Conservation (phyloP, 2,329 filamentous ascomycete species). For the Penicillium digitatum region DNA sequence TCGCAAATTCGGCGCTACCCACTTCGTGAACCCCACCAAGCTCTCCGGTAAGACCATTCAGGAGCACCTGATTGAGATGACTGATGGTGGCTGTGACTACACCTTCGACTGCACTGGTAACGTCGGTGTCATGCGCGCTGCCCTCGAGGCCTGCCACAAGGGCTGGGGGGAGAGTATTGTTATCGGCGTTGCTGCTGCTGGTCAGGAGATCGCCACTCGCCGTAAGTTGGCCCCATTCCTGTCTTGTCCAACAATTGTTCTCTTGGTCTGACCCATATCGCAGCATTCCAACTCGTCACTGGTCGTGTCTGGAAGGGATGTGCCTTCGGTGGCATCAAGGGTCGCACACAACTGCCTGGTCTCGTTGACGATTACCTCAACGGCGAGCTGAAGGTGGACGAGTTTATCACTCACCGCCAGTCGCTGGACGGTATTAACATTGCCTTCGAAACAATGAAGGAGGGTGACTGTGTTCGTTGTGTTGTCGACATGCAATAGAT, state of each 20-base stretch:
- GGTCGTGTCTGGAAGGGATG: slow-evolving; percentile 97
- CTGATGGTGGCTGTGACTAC: slow-evolving; percentile 96
- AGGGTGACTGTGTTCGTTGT: slow-evolving; percentile 92
- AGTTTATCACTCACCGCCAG: slow-evolving; percentile 98
- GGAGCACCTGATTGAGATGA: slow-evolving; percentile 93
- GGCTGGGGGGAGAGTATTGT: slow-evolving; percentile 98
- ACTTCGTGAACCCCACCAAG: slow-evolving; percentile 92
- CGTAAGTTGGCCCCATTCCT: slow-evolving; percentile 59
- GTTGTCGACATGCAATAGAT: slow-evolving; percentile 64
- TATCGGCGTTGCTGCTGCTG: slow-evolving; percentile 93
- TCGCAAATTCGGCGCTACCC: slow-evolving; percentile 89
- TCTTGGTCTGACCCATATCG: slow-evolving; percentile 2
- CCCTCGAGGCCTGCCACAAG: slow-evolving; percentile 97
- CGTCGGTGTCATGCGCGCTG: slow-evolving; percentile 89
- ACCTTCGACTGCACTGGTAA: slow-evolving; percentile 99
- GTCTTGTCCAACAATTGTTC: slow-evolving; percentile 5
- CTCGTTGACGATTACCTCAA: slow-evolving; percentile 86
- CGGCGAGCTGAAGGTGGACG: slow-evolving; percentile 92
- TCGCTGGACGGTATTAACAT: slow-evolving; percentile 76
- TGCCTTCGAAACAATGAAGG: slow-evolving; percentile 91
- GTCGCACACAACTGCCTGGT: slow-evolving; percentile 81
- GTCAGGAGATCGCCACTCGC: slow-evolving; percentile 89
- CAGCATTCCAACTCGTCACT: slow-evolving; percentile 97
- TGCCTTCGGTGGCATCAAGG: slow-evolving; percentile 97
- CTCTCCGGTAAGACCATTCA: slow-evolving; percentile 73